phyloP scores from a whole-genome alignment of 2,329 filamentous ascomycete species.

The Diaporthe velutina region DNA sequence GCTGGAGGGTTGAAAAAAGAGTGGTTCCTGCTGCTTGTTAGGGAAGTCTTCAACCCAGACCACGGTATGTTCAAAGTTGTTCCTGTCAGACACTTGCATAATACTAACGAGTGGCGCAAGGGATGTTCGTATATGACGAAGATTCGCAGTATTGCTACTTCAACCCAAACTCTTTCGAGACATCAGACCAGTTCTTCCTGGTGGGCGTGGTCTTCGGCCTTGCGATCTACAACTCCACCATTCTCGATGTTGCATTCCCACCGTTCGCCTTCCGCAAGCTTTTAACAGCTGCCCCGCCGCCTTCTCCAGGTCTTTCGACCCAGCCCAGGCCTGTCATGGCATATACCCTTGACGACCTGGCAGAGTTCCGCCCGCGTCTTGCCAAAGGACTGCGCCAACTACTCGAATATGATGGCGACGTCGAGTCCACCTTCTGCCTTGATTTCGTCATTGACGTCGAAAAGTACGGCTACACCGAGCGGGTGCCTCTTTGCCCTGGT shows the following conservation, averaged over 20 bases:
- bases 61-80: slow-evolving; percentile 72
- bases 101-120: slow-evolving; percentile 56
- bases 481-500: slow-evolving; percentile 78
- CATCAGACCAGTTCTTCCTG: slow-evolving; percentile 90
- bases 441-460: slow-evolving; percentile 85
- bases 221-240: slow-evolving; percentile 95
- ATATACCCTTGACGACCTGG: slow-evolving; percentile 84
- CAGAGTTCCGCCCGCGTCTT: slow-evolving; percentile 82
- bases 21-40: slow-evolving; percentile 90
- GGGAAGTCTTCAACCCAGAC: slow-evolving; percentile 91
- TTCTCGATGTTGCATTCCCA: slow-evolving; percentile 88
- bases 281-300: slow-evolving; percentile 79
- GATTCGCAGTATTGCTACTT: slow-evolving; percentile 94
- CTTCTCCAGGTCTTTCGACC: slow-evolving; percentile 65
- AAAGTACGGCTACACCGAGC: slow-evolving; percentile 77
- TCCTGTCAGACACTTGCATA: background rate
- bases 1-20: slow-evolving; percentile 91
- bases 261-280: slow-evolving; percentile 93
- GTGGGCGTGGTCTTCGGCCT: slow-evolving; percentile 89
- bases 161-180: slow-evolving; percentile 90
- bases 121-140: slow-evolving; percentile 93
- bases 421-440: slow-evolving; percentile 82
- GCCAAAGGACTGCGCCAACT: slow-evolving; percentile 82
- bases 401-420: slow-evolving; percentile 86
- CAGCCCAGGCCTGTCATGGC: slow-evolving; percentile 74